Percentiles rank a stretch among this genome's conserved stretches.
These are phyloP conservation scores for Cryphonectria naterciae DNA, from an alignment of 2,329 filamentous ascomycete species.

Conservation along the genomic window DNA sequence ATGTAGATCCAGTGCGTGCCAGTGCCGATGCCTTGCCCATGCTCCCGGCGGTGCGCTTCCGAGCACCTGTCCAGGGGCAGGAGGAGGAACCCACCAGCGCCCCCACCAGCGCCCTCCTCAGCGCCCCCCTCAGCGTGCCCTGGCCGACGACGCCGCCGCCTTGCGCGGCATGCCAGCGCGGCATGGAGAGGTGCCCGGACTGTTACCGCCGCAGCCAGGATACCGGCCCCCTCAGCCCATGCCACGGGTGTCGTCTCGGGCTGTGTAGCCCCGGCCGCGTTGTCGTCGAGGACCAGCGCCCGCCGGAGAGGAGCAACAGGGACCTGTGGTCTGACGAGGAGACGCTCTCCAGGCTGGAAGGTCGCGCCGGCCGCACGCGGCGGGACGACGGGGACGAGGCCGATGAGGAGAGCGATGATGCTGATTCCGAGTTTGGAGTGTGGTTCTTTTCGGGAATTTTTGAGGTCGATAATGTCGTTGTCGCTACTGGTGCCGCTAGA, in stretches of 20 bases:
- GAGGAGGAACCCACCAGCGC: not conserved
- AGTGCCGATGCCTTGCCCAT: not conserved
- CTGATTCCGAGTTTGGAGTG: too few species aligned
- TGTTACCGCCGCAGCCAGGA: not conserved
- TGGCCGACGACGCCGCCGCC: not conserved
- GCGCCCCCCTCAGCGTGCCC: not conserved
- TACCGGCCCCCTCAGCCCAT: not conserved
- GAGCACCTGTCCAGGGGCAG: not conserved
- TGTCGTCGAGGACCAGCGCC: not conserved
- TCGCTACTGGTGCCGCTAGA: not conserved
- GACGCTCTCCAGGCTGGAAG: not conserved
- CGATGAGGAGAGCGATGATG: not conserved
- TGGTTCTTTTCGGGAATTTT: not conserved
- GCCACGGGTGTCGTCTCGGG: not conserved
- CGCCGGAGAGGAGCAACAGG: not conserved
- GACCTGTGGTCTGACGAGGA: not conserved
- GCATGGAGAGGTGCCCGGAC: not conserved
- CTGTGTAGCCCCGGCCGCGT: not conserved
- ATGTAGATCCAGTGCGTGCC: not conserved
- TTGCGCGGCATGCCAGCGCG: not conserved
- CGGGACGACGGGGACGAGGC: not conserved
- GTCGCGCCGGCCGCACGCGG: not conserved
- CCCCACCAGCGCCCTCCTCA: not conserved
- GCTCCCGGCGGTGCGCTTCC: not conserved
- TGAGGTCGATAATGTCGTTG: not conserved